phyloP scores from a whole-genome alignment of 805 yeast genomes.

The Kazachstania africana region DNA sequence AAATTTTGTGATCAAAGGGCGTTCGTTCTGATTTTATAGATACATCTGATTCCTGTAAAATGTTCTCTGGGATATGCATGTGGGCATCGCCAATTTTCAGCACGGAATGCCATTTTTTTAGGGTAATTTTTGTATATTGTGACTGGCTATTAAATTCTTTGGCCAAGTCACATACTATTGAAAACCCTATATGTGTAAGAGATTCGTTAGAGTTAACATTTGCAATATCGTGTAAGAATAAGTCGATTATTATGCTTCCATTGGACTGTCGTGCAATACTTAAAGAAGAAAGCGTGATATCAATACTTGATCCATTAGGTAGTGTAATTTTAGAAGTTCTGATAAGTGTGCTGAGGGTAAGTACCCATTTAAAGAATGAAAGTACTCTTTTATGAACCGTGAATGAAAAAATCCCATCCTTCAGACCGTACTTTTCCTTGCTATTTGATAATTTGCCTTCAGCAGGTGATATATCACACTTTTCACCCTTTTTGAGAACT shows the following conservation, averaged over 20 bases:
- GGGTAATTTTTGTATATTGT: slow-evolving; percentile 2
- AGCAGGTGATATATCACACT: too few relatives aligned
- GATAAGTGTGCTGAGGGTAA: slow-evolving; percentile 8
- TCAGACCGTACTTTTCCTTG: not conserved
- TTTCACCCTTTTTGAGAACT: slow-evolving; percentile 2
- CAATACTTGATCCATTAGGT: slow-evolving; percentile 4
- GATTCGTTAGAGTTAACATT: slow-evolving; percentile 7
- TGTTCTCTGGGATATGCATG: slow-evolving; percentile 5
- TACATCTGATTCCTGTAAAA: not conserved
- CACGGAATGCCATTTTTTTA: slow-evolving; percentile 13
- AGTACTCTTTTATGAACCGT: slow-evolving; percentile 4
- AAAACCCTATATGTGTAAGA: slow-evolving; percentile 12
- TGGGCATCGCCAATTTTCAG: slow-evolving; percentile 13
- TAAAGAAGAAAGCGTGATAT: slow-evolving; percentile 11
- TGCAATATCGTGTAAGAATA: slow-evolving; percentile 11
- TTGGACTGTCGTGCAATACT: slow-evolving; percentile 9
- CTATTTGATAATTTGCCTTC: too few relatives aligned
- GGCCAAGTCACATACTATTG: slow-evolving; percentile 5
- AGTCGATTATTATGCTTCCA: slow-evolving; percentile 9
- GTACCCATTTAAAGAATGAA: slow-evolving; percentile 6
- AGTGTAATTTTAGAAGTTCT: slow-evolving; percentile 5
- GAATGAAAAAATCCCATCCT: slow-evolving; percentile 6
- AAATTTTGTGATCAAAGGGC: not conserved
- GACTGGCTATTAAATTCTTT: slow-evolving; percentile 1
- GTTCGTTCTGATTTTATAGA: not conserved